A percentile compares a stretch with the other conserved stretches of the same genome.
phyloP scores from a whole-genome alignment of 1,284 basidiomycete genomes.

The Rhodotorula sp. region DNA sequence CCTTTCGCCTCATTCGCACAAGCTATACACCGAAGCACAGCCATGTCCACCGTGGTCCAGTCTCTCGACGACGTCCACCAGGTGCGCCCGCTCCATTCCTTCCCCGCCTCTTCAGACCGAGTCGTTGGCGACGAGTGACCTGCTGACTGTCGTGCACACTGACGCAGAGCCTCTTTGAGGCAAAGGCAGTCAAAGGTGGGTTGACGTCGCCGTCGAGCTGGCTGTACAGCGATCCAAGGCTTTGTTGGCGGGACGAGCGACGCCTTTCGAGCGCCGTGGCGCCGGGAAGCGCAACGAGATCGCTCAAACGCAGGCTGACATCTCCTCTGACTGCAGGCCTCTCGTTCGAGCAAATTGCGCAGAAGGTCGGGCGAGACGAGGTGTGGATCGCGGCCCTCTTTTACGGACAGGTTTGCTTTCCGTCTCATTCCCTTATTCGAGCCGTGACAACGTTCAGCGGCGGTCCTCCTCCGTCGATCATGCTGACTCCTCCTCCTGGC shows the following conservation, averaged over 20 bases:
- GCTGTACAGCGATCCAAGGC: too few relatives aligned
- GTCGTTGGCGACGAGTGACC: neutral
- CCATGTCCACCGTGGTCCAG: neutral
- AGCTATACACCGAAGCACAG: too few relatives aligned
- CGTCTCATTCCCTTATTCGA: neutral
- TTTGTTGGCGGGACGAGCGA: too few relatives aligned
- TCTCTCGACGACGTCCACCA: slow-evolving; percentile 17
- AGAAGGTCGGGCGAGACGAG: slow-evolving; percentile 72
- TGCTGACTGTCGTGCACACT: slow-evolving; percentile 52
- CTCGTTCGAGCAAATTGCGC: slow-evolving; percentile 71
- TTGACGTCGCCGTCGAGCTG: too few relatives aligned
- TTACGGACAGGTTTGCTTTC: slow-evolving; percentile 63
- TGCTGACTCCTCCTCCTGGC: too few relatives aligned
- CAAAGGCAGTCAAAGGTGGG: slow-evolving; percentile 67
- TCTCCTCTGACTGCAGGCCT: slow-evolving; percentile 55
- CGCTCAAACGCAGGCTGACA: neutral
- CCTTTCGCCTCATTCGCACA: too few relatives aligned
- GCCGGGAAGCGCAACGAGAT: too few relatives aligned
- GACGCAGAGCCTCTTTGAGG: slow-evolving; percentile 62
- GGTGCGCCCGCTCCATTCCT: neutral
- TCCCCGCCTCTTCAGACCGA: neutral
- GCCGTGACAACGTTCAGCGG: neutral
- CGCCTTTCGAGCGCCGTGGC: neutral
- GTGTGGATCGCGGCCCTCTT: slow-evolving; percentile 86
- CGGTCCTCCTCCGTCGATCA: too few relatives aligned